These are phyloP conservation scores for Thielaviopsis cerberus DNA, from an alignment of 2,329 filamentous ascomycete genomes.

Conservation along the genomic window DNA sequence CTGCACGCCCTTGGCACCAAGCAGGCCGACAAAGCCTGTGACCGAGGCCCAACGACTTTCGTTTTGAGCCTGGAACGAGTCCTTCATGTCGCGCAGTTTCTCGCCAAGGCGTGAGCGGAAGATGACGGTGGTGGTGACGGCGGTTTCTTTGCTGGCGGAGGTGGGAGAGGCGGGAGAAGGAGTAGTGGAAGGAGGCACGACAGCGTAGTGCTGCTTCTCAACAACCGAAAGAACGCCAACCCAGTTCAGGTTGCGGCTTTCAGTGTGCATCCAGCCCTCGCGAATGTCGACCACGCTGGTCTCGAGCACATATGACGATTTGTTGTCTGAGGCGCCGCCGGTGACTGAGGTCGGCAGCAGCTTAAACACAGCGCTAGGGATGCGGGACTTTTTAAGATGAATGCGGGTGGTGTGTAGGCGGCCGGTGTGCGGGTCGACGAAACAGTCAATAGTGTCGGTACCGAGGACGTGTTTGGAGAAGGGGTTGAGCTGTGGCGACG, in stretches of 20 bases:
- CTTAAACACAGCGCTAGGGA: constrained; percentile 57
- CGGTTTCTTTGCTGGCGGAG: constrained; percentile 26
- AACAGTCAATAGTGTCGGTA: constrained; percentile 61
- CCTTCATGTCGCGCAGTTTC: constrained; percentile 38
- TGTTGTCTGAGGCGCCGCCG: constrained; percentile 43
- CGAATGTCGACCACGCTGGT: constrained; percentile 61
- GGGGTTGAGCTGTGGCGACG: constrained; percentile 50
- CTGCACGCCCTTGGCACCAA: constrained; percentile 55
- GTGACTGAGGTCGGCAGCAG: constrained; percentile 53
- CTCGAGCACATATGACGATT: constrained; percentile 65
- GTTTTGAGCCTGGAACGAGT: constrained; percentile 21
- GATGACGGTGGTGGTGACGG: constrained; percentile 55
- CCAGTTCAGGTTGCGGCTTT: constrained; percentile 66
- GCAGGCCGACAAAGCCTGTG: constrained; percentile 30
- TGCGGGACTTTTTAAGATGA: constrained; percentile 63
- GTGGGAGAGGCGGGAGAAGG: constrained; percentile 17
- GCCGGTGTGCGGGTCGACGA: constrained; percentile 54
- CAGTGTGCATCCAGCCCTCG: constrained; percentile 67
- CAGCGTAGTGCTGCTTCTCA: constrained; percentile 50
- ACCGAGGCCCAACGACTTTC: constrained; percentile 30
- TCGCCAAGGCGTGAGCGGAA: constrained; percentile 57
- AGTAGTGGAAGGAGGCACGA: not conserved
- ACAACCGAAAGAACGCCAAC: constrained; percentile 63
- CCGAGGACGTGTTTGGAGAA: constrained; percentile 68
- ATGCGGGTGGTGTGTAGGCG: constrained; percentile 61